These are phyloP conservation scores for Aspergillus fischeri DNA, from an alignment of 2,329 filamentous ascomycete genomes.

Conservation along the genomic window DNA sequence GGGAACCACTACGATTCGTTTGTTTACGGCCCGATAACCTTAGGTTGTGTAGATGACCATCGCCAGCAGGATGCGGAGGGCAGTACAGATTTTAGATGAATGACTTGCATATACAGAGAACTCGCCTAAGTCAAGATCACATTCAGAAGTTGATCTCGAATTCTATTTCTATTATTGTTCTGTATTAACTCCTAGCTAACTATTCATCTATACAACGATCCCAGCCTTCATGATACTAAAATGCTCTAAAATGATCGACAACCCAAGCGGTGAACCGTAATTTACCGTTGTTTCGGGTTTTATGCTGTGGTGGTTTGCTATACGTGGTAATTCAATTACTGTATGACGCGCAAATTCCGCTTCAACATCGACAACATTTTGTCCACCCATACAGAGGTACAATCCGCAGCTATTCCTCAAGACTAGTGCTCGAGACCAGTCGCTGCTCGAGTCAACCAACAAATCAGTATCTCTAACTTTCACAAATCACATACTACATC, in stretches of 20 bases:
- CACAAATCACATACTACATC: conserved; percentile 2
- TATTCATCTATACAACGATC: background rate
- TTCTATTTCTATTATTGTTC: background rate
- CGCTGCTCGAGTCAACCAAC: background rate
- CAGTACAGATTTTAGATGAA: background rate
- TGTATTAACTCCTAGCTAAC: background rate
- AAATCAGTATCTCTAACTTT: conserved; percentile 1
- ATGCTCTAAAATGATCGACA: background rate
- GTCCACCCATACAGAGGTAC: background rate
- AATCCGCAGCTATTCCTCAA: background rate
- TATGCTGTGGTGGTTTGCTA: background rate
- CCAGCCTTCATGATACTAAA: background rate
- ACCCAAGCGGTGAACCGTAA: background rate
- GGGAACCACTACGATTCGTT: background rate
- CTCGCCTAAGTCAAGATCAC: background rate
- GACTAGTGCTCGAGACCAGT: background rate
- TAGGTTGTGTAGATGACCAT: background rate
- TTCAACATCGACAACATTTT: background rate
- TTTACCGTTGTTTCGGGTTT: background rate
- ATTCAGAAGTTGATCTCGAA: background rate
- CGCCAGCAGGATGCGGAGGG: background rate
- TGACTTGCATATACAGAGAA: background rate
- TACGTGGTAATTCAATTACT: background rate
- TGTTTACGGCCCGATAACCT: background rate
- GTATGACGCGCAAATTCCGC: background rate